Percentiles rank a stretch among this genome's conserved stretches.
phyloP scores from a whole-genome alignment of 805 yeast genomes.

The Torulaspora indica region DNA sequence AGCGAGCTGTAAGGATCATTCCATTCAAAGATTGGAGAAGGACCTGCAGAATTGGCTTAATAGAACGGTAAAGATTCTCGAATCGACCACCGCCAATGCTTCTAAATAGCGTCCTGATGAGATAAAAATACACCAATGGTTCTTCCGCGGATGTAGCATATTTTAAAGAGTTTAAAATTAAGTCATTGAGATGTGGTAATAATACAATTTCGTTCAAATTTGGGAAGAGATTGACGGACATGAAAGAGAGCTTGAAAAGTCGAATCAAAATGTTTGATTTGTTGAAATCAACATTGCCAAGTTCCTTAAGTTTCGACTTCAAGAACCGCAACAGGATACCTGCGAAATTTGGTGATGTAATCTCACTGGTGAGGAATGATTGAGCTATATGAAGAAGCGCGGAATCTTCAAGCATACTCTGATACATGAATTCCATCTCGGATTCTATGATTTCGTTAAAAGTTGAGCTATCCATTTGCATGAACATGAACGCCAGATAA shows the following conservation, averaged over 20 bases:
- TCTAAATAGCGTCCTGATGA: conserved; percentile 83
- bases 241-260: conserved; percentile 85
- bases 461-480: conserved; percentile 91
- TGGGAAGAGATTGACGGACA: conserved; percentile 93
- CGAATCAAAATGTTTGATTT: conserved; percentile 78
- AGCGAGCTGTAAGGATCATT: conserved; percentile 73
- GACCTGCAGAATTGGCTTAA: conserved; percentile 84
- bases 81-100: conserved; percentile 97
- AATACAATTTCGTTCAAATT: conserved; percentile 80
- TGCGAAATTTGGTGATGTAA: conserved; percentile 88
- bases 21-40: conserved; percentile 80
- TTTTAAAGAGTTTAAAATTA: conserved; percentile 75
- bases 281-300: conserved; percentile 75
- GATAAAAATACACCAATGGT: conserved; percentile 83
- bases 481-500: conserved; percentile 85
- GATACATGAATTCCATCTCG: conserved; percentile 73
- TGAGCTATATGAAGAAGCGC: conserved; percentile 89
- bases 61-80: conserved; percentile 87
- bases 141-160: conserved; percentile 81
- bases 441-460: conserved; percentile 86
- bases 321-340: conserved; percentile 76
- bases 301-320: conserved; percentile 62
- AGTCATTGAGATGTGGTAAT: conserved; percentile 77
- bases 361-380: conserved; percentile 86
- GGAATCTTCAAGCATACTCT: conserved; percentile 74